Percentiles rank a stretch among this genome's conserved stretches.
Evolutionary conservation across 2,329 filamentous ascomycete species (phyloP).

Genomic region (Apiospora koreana): DNA sequence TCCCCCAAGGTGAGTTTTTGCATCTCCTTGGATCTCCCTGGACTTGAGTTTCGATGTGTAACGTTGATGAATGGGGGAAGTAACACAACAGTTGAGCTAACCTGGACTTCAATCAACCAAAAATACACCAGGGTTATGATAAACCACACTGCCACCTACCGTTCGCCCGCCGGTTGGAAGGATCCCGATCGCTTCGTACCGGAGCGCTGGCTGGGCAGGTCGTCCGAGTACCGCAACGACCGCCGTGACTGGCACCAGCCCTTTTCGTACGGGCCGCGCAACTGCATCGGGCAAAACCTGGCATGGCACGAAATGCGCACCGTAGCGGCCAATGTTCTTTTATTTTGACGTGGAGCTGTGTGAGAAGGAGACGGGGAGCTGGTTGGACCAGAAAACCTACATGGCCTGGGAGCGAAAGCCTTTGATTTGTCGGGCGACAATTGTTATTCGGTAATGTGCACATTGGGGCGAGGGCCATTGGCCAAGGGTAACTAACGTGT

Average conservation of each 20-base stretch:
- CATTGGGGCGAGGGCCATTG: no score
- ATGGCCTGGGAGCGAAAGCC: constrained; percentile 13
- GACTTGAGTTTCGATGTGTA: no score
- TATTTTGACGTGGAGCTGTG: constrained; percentile 18
- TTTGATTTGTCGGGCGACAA: constrained; percentile 2
- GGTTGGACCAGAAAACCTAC: constrained; percentile 16
- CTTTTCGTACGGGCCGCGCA: constrained; percentile 21
- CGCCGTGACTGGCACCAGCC: constrained; percentile 21
- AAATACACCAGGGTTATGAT: constrained; percentile 20
- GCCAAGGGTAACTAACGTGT: no score
- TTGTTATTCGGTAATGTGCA: no score
- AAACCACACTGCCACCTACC: constrained; percentile 22
- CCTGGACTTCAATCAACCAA: no score
- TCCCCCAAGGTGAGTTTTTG: constrained; percentile 19
- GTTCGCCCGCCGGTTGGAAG: constrained; percentile 12
- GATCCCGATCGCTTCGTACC: constrained; percentile 21
- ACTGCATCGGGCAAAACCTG: constrained; percentile 24
- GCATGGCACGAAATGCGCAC: constrained; percentile 18
- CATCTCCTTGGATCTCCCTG: no score
- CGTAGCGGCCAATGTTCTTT: constrained; percentile 14
- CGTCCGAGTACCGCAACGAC: constrained; percentile 20
- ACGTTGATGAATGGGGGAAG: no score
- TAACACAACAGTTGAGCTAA: no score
- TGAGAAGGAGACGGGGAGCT: constrained; percentile 12
- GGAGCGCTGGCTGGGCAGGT: constrained; percentile 21